Evolutionary conservation across 1,139 yeast genomes (phyloP), one percentile per base, ranked within the genome.

Genomic region (Candida dubliniensis): DNA sequence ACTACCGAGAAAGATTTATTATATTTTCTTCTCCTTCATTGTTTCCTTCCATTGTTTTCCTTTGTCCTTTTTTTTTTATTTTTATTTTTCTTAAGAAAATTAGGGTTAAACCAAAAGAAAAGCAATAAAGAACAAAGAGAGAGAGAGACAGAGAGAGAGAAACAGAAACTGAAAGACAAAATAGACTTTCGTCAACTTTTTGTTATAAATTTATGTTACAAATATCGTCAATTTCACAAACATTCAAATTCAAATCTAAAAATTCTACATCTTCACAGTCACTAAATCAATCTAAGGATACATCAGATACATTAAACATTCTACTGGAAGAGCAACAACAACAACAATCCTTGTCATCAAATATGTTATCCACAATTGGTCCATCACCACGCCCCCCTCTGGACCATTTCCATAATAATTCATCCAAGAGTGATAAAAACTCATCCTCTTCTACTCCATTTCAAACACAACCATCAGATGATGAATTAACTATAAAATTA

Each of bases 221-320:
- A 18, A 35, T 44, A 44, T 41, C 47, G 38, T 34, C 44, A 18
- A 33, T 34, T 27, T 12, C 41, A 31, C 34, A 33, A 18, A 18
- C 31, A 15, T 13, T 36, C 4, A 33, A 26, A 11, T 34, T 29
- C n/a, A 26, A 27, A 36, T 8, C 32, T 8, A 32, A 41, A 38
- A 31, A 18, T 25, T 27, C 44, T 14, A 31, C 9, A n/a, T 13
- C 41, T 8, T 32, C 18, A 15, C 38, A 15, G 14, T 13, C n/a
- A n/a, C 7, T 30, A 13, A 8, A 8, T 8, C 36, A 26, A 3
- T 27, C 8, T 34, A 13, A 13, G 5, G 31, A 39, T 27, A 26
- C 26, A 26, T 26, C 31, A 31, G 32, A 27, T 12, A 14, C 29
- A 13, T 26, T 31, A 36, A 11, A 32, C 8, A 18, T 18, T 5